phyloP scores from a whole-genome alignment of 1,284 basidiomycete species.

The Sanghuangporus sanghuang region DNA sequence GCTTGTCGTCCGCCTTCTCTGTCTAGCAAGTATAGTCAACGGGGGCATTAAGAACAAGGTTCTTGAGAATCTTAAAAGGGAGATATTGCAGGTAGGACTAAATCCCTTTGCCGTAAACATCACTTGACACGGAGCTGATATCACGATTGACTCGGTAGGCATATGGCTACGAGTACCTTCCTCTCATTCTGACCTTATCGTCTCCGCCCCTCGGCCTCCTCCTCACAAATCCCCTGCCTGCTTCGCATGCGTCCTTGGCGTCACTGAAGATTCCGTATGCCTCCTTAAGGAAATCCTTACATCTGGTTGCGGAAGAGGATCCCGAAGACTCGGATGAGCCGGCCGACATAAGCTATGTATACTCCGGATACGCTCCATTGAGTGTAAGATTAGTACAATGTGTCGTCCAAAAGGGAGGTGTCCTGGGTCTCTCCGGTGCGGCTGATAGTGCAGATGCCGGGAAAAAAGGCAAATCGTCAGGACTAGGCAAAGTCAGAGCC shows the following conservation, averaged over 20 bases:
- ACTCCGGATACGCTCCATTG: constrained; percentile 95
- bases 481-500: constrained; percentile 56
- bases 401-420: constrained; percentile 83
- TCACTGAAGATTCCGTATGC: constrained; percentile 64
- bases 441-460: constrained; percentile 40
- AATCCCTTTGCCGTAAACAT: constrained; percentile 5
- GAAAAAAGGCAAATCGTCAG: constrained; percentile 31
- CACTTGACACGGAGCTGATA: constrained; percentile 12
- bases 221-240: constrained; percentile 56
- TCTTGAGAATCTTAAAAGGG: constrained; percentile 86
- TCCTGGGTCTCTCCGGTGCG: constrained; percentile 64
- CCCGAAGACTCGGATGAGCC: constrained; percentile 68
- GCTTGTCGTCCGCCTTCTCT: constrained; percentile 74
- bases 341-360: constrained; percentile 94
- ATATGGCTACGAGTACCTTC: constrained; percentile 89
- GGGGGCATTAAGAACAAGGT: constrained; percentile 87
- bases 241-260: constrained; percentile 39
- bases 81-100: constrained; percentile 77
- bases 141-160: constrained; percentile 45
- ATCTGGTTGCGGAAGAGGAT: constrained; percentile 86
- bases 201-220: constrained; percentile 66
- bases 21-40: constrained; percentile 78
- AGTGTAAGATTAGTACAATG: constrained; percentile 91
- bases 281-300: constrained; percentile 76
- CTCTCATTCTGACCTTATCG: constrained; percentile 78